phyloP scores from a whole-genome alignment of 2,329 filamentous ascomycete genomes.

The Aurifilum marmelostoma region DNA sequence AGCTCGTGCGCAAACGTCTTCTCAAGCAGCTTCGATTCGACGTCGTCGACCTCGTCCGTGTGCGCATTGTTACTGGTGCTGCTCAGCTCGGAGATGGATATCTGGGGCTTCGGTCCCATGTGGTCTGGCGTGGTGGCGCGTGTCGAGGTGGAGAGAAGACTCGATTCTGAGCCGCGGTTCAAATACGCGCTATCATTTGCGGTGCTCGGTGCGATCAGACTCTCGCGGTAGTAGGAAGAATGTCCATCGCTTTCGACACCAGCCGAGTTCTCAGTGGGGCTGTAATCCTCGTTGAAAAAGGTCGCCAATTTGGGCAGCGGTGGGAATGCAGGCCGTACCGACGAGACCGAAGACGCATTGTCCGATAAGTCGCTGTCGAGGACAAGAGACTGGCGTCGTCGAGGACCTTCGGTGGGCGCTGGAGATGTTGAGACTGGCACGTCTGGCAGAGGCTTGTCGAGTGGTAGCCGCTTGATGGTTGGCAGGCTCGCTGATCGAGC shows the following conservation, averaged over 20 bases:
- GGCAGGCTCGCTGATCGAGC: conserved; percentile 37
- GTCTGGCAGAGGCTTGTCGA: conserved; percentile 71
- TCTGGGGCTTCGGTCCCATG: conserved; percentile 58
- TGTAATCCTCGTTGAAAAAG: conserved; percentile 53
- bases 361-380: conserved; percentile 47
- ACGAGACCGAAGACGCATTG: conserved; percentile 51
- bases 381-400: conserved; percentile 47
- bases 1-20: conserved; percentile 91
- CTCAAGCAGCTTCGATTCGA: conserved; percentile 83
- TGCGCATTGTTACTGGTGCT: conserved; percentile 64
- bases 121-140: conserved; percentile 84
- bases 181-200: conserved; percentile 79
- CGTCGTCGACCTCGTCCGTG: conserved; percentile 77
- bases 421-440: conserved; percentile 60
- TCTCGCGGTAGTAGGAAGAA: conserved; percentile 63
- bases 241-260: conserved; percentile 55
- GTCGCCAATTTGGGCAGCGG: conserved; percentile 62
- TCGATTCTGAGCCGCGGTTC: conserved; percentile 80
- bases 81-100: conserved; percentile 71
- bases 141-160: conserved; percentile 80
- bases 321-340: conserved; percentile 54
- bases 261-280: conserved; percentile 48
- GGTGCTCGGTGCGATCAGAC: conserved; percentile 73
- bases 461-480: conserved; percentile 46
- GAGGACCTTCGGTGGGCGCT: conserved; percentile 42